Conservation (phyloP, 176 grass and related monocot genomes). For the Calamus simplicifolius region DNA sequence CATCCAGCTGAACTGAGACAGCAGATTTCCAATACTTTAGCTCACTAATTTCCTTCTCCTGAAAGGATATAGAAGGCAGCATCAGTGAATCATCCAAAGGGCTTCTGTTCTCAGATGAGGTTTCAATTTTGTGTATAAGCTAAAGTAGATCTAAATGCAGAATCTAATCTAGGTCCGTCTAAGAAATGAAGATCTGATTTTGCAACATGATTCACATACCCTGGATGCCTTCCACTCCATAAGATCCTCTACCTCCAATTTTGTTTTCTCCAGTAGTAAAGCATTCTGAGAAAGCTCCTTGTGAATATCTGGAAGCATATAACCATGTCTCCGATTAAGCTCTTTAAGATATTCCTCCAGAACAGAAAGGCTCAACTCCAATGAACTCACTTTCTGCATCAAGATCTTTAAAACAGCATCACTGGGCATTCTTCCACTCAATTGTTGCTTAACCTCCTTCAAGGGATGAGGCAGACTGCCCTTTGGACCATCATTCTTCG, state of each 20-base stretch:
- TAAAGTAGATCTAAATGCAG: no score
- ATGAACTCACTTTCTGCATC: slow-evolving; percentile 71
- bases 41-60: slow-evolving; percentile 50
- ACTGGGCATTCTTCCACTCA: slow-evolving; percentile 39
- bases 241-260: slow-evolving; percentile 30
- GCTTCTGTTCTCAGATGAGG: no score
- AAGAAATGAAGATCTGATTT: neutral
- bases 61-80: slow-evolving; percentile 3
- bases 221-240: slow-evolving; percentile 25
- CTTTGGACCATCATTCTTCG: slow-evolving; percentile 23
- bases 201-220: slow-evolving; percentile 18
- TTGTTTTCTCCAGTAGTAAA: slow-evolving; percentile 35
- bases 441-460: slow-evolving; percentile 15
- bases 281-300: slow-evolving; percentile 36
- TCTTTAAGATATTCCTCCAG: slow-evolving; percentile 63
- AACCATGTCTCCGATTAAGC: slow-evolving; percentile 49
- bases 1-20: slow-evolving; percentile 46
- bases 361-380: slow-evolving; percentile 28
- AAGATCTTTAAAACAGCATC: slow-evolving; percentile 83
- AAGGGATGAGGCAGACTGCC: slow-evolving; percentile 17
- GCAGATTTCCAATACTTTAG: slow-evolving; percentile 54
- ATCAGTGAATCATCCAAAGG: no score
- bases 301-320: slow-evolving; percentile 52
- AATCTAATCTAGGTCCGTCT: no score
- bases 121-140: no score